A percentile compares a stretch with the other conserved stretches of the same genome.
Conservation (phyloP, 2,329 filamentous ascomycete species). For the Apiospora marii region DNA sequence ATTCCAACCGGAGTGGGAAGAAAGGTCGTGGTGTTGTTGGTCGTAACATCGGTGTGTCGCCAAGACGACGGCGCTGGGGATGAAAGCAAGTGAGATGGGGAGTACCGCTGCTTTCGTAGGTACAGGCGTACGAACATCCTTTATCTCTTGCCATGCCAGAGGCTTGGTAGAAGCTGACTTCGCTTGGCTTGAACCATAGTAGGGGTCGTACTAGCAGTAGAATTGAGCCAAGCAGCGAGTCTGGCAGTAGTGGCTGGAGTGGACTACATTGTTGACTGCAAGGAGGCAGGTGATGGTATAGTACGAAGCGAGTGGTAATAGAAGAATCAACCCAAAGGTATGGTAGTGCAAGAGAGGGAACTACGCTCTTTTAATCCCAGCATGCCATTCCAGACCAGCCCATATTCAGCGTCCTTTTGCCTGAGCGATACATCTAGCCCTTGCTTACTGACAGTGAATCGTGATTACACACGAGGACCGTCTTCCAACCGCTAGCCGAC, state of each 20-base stretch:
- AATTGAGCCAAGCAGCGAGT: background rate
- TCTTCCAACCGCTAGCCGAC: too few relatives aligned
- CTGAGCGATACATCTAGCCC: too few relatives aligned
- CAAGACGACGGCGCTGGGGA: background rate
- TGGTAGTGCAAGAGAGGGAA: too few relatives aligned
- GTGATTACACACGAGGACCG: too few relatives aligned
- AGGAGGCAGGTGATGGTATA: too few relatives aligned
- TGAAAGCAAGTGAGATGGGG: background rate
- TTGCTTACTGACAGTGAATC: too few relatives aligned
- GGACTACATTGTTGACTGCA: too few relatives aligned
- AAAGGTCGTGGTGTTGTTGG: background rate
- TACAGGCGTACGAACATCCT: background rate
- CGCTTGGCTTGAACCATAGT: background rate
- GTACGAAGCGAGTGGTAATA: too few relatives aligned
- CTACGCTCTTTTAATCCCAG: too few relatives aligned
- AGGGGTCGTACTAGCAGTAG: background rate
- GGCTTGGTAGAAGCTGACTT: conserved; percentile 6
- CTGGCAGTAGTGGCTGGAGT: background rate
- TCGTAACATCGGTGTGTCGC: background rate
- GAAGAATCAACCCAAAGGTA: too few relatives aligned
- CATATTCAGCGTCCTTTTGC: background rate
- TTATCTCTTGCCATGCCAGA: conserved; percentile 9
- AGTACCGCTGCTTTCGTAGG: background rate
- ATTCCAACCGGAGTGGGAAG: too few relatives aligned
- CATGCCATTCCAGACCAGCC: too few relatives aligned